These are phyloP conservation scores for Lagenidium giganteum DNA, from an alignment of 352 stramenopile genomes.

Conservation along the genomic window DNA sequence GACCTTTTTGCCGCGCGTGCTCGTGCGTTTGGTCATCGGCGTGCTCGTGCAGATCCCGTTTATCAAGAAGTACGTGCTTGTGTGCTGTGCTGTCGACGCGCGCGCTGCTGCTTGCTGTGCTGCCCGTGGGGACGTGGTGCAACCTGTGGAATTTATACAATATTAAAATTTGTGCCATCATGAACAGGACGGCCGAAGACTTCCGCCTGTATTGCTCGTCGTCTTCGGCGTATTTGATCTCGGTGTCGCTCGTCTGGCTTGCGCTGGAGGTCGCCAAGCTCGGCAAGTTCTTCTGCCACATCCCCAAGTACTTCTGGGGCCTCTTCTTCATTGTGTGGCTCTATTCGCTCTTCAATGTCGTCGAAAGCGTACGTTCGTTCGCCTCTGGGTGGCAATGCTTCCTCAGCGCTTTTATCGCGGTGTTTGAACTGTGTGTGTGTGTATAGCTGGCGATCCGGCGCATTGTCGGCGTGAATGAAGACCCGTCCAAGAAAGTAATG, in stretches of 20 bases:
- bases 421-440: too few species aligned
- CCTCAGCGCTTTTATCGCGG: too few species aligned
- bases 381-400: too few species aligned
- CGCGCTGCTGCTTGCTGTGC: too few species aligned
- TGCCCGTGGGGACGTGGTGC: too few species aligned
- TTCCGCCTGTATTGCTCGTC: constrained; percentile 71
- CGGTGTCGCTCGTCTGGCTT: constrained; percentile 61
- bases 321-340: constrained; percentile 87
- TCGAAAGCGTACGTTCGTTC: constrained; percentile 75
- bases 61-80: constrained; percentile 58
- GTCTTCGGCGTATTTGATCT: constrained; percentile 84
- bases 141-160: constrained; percentile 1
- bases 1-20: constrained; percentile 80
- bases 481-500: constrained; percentile 85
- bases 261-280: constrained; percentile 55
- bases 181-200: constrained; percentile 68
- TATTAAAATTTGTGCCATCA: neutral
- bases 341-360: constrained; percentile 87
- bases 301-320: constrained; percentile 86
- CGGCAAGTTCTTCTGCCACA: constrained; percentile 57
- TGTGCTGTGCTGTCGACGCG: neutral
- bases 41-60: constrained; percentile 84
- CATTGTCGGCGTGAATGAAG: constrained; percentile 73
- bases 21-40: constrained; percentile 82
- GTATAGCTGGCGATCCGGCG: constrained; percentile 69